These are phyloP conservation scores for Aspergillus pseudotamarii DNA, from an alignment of 2,329 filamentous ascomycete genomes.

Conservation along the genomic window DNA sequence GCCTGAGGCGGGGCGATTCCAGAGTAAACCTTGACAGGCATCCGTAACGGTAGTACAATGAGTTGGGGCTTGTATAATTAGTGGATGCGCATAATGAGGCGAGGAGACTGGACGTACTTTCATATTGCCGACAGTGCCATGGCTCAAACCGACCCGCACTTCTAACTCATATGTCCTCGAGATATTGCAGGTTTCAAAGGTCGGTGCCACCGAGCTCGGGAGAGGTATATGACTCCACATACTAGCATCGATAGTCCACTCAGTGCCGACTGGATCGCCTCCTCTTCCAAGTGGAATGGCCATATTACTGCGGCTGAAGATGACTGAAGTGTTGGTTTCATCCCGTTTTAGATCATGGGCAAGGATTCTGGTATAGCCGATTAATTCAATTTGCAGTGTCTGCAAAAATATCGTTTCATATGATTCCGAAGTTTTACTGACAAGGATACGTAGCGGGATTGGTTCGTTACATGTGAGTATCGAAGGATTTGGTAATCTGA, in stretches of 20 bases:
- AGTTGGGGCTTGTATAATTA: conserved; percentile 62
- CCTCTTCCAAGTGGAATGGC: conserved; percentile 67
- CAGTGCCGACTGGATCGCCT: conserved; percentile 62
- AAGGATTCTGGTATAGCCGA: conserved; percentile 76
- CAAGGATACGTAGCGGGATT: conserved; percentile 76
- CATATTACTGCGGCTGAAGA: conserved; percentile 73
- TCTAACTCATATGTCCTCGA: conserved; percentile 81
- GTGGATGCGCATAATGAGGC: conserved; percentile 12
- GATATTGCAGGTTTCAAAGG: conserved; percentile 88
- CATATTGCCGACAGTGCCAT: conserved; percentile 61
- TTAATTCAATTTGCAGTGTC: conserved; percentile 77
- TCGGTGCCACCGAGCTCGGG: conserved; percentile 84
- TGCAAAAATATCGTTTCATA: conserved; percentile 73
- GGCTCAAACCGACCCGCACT: conserved; percentile 75
- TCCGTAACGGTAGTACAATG: conserved; percentile 75
- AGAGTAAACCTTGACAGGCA: conserved; percentile 81
- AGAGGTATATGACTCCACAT: conserved; percentile 74
- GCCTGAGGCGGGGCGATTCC: conserved; percentile 80
- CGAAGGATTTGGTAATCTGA: conserved; percentile 80
- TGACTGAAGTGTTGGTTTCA: conserved; percentile 74
- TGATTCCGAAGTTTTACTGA: conserved; percentile 73
- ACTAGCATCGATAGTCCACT: conserved; percentile 68
- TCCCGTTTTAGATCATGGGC: conserved; percentile 73
- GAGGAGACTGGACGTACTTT: conserved; percentile 44
- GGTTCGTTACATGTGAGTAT: conserved; percentile 89